Evolutionary conservation across 2,329 filamentous ascomycete species (phyloP).

Genomic region (Sclerotinia trifoliorum): DNA sequence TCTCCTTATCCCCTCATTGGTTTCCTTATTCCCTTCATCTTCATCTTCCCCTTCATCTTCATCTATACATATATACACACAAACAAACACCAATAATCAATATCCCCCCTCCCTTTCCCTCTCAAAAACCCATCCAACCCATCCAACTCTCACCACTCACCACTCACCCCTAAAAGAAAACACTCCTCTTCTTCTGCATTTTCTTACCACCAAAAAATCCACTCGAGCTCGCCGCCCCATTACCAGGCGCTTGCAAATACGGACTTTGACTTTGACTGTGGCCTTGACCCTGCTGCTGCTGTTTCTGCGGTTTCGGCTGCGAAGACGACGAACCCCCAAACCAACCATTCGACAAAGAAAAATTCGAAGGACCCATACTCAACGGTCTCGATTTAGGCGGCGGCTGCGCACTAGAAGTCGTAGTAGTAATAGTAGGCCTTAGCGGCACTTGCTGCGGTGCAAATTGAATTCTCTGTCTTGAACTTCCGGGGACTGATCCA

Average conservation of each 20-base stretch:
- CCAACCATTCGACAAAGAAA: background rate
- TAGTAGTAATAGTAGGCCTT: slow-evolving; percentile 24
- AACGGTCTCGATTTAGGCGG: slow-evolving; percentile 25
- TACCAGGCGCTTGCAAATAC: slow-evolving; percentile 36
- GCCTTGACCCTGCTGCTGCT: background rate
- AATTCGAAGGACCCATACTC: background rate
- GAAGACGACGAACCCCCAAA: slow-evolving; percentile 14
- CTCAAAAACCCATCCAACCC: background rate
- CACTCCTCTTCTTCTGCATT: slow-evolving; percentile 39
- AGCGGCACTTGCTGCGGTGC: slow-evolving; percentile 26
- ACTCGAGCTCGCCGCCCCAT: slow-evolving; percentile 44
- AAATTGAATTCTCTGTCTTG: background rate
- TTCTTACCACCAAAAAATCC: slow-evolving; percentile 44
- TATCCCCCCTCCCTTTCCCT: background rate
- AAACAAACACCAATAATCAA: no score
- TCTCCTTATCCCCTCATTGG: no score
- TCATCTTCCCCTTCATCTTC: no score
- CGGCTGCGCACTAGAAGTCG: slow-evolving; percentile 10
- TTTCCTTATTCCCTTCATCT: no score
- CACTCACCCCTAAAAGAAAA: slow-evolving; percentile 30
- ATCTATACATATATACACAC: no score
- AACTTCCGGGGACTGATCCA: background rate
- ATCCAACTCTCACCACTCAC: background rate
- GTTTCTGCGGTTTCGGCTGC: slow-evolving; percentile 28
- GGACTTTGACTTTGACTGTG: background rate